A percentile compares a stretch with the other conserved stretches of the same genome.
phyloP scores from a whole-genome alignment of 2,329 filamentous ascomycete genomes.

The Fusarium luffae region DNA sequence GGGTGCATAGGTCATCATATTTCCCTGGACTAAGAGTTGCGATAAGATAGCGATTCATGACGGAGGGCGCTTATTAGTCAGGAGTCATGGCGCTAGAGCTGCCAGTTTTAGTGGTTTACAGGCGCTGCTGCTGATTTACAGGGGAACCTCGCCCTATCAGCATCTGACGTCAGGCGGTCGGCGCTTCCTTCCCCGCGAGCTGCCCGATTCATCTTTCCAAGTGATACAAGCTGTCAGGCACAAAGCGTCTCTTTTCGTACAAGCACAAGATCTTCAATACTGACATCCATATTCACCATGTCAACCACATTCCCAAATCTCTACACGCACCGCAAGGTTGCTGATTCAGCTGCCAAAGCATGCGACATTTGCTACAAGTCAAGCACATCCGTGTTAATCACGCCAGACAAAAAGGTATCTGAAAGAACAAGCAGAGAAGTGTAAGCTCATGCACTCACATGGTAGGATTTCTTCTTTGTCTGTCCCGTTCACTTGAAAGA shows the following conservation, averaged over 20 bases:
- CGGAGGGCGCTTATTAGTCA: conserved; percentile 41
- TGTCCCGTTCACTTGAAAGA: conserved; percentile 88
- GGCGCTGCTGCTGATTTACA: conserved; percentile 24
- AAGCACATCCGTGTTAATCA: conserved; percentile 86
- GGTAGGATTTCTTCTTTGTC: conserved; percentile 87
- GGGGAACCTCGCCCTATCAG: conserved; percentile 27
- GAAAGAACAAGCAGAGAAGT: not conserved
- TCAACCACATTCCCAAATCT: conserved; percentile 73
- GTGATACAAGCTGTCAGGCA: conserved; percentile 1
- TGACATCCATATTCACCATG: conserved; percentile 49
- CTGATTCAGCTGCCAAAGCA: conserved; percentile 82
- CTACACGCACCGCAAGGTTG: conserved; percentile 88
- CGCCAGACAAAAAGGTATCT: conserved; percentile 84
- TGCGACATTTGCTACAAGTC: conserved; percentile 95
- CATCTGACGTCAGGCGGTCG: conserved; percentile 28
- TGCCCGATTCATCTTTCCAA: conserved; percentile 15
- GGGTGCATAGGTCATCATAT: conserved; percentile 42
- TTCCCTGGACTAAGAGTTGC: conserved; percentile 3
- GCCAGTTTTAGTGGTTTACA: conserved; percentile 17
- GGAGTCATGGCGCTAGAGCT: conserved; percentile 4
- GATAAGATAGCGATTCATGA: conserved; percentile 45
- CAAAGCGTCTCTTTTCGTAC: not conserved
- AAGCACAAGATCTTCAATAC: not conserved
- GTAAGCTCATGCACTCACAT: conserved; percentile 20
- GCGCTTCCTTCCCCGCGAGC: conserved; percentile 35